Percentiles rank a stretch among this genome's conserved stretches.
Conservation (phyloP, 176 grass and related monocot species). For the Echinochloa phyllopogon region DNA sequence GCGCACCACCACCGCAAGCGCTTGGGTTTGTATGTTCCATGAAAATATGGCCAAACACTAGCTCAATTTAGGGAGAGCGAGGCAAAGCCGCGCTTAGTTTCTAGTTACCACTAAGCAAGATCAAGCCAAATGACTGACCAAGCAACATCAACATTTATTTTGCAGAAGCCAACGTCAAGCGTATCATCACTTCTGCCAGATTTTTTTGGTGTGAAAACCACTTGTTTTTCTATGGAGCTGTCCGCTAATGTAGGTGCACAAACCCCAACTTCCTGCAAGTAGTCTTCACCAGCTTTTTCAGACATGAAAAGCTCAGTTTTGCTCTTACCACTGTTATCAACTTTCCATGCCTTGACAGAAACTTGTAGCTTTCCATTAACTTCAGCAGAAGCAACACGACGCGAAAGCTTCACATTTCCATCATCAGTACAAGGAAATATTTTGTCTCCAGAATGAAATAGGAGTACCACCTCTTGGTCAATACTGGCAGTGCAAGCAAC, state of each 20-base stretch:
- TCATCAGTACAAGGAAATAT: neutral
- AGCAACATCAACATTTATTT: neutral
- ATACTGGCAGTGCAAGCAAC: neutral
- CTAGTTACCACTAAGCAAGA: neutral
- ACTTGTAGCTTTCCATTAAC: neutral
- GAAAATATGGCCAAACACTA: no score
- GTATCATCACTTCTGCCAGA: neutral
- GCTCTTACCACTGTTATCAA: neutral
- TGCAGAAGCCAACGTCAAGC: neutral
- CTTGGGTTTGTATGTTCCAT: no score
- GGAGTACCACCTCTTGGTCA: neutral
- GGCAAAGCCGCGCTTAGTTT: no score
- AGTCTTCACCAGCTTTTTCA: neutral
- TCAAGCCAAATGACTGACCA: neutral
- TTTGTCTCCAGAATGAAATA: neutral
- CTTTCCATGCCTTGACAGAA: conserved; percentile 5
- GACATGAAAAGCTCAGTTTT: neutral
- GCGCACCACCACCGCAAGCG: no score
- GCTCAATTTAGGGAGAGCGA: no score
- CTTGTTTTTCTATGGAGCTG: no score
- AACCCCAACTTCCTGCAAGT: neutral
- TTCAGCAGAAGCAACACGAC: neutral
- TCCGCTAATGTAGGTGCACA: no score
- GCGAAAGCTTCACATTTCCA: neutral
- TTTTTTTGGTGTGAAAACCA: no score